Percentiles rank a stretch among this genome's conserved stretches.
These are phyloP conservation scores for Pythium folliculosum DNA, from an alignment of 352 stramenopile genomes.

Conservation along the genomic window DNA sequence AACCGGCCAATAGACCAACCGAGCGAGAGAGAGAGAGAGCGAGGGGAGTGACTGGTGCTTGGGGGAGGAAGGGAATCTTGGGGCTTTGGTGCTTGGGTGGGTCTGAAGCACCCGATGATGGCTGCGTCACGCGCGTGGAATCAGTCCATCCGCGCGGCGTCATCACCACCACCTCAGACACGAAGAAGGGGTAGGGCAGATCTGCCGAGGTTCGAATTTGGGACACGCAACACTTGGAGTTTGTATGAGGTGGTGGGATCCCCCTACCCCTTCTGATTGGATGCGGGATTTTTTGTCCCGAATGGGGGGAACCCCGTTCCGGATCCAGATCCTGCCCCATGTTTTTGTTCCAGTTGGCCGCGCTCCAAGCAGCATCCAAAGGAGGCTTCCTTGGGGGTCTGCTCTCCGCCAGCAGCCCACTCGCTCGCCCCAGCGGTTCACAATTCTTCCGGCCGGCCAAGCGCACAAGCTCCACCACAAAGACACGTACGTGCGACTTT, in stretches of 20 bases:
- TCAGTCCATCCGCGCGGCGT: conserved; percentile 19
- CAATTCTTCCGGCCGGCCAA: conserved; percentile 22
- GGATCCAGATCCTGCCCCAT: conserved; percentile 15
- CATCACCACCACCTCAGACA: conserved; percentile 15
- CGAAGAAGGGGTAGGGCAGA: conserved; percentile 9
- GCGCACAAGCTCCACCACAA: conserved; percentile 19
- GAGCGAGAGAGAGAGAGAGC: background rate
- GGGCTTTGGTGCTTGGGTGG: conserved; percentile 21
- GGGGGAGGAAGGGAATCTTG: background rate
- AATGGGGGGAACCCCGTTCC: background rate
- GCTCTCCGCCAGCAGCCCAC: too few species aligned
- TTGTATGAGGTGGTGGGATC: conserved; percentile 5
- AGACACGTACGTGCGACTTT: conserved; percentile 9
- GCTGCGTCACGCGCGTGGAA: conserved; percentile 3
- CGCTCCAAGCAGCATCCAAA: conserved; percentile 25
- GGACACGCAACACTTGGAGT: conserved; percentile 19
- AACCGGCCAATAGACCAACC: conserved; percentile 1
- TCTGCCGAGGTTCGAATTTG: conserved; percentile 9
- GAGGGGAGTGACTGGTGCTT: too few species aligned
- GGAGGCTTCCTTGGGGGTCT: background rate
- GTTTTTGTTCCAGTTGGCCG: conserved; percentile 27
- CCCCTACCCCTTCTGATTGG: background rate
- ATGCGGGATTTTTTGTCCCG: conserved; percentile 19
- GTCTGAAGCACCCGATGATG: background rate
- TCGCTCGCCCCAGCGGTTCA: conserved; percentile 2